Evolutionary conservation across 352 stramenopile species (phyloP).

Genomic region (Pythium grandisporangium): DNA sequence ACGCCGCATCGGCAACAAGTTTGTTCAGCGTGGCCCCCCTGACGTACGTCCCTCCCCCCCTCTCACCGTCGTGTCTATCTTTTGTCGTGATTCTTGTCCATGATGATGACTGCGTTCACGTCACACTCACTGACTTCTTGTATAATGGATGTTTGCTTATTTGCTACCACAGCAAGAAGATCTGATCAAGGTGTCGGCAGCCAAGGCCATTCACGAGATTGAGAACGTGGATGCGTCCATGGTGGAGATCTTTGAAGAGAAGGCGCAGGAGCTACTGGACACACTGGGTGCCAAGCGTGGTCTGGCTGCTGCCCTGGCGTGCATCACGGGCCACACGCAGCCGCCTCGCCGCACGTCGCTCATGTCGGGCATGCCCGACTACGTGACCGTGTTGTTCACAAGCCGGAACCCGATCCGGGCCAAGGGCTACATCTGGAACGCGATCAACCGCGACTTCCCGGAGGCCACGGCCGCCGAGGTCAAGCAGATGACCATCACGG

Average conservation of each 20-base stretch:
- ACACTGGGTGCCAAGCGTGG: constrained; percentile 45
- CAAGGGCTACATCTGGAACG: constrained; percentile 91
- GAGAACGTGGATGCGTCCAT: constrained; percentile 67
- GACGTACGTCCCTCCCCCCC: constrained; percentile 15
- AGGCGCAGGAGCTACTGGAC: constrained; percentile 56
- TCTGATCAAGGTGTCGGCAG: constrained; percentile 78
- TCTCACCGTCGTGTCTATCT: too few species aligned
- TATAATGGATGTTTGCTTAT: too few species aligned
- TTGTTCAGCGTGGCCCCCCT: constrained; percentile 80
- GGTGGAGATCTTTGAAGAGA: constrained; percentile 67
- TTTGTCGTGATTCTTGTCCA: not conserved
- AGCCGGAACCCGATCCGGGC: constrained; percentile 77
- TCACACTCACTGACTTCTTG: too few species aligned
- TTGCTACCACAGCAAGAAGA: constrained; percentile 82
- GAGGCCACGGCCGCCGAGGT: constrained; percentile 71
- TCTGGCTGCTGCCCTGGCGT: constrained; percentile 77
- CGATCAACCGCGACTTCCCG: constrained; percentile 79
- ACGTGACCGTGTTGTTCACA: constrained; percentile 82
- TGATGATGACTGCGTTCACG: not conserved
- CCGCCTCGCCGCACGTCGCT: constrained; percentile 71
- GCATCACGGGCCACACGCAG: constrained; percentile 87
- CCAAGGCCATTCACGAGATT: constrained; percentile 80
- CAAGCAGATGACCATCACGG: constrained; percentile 86
- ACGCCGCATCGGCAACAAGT: constrained; percentile 84
- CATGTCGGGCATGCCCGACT: constrained; percentile 86